Base-by-base conservation (phyloP, 768 basidiomycete species). In the Suillus occidentalis region DNA sequence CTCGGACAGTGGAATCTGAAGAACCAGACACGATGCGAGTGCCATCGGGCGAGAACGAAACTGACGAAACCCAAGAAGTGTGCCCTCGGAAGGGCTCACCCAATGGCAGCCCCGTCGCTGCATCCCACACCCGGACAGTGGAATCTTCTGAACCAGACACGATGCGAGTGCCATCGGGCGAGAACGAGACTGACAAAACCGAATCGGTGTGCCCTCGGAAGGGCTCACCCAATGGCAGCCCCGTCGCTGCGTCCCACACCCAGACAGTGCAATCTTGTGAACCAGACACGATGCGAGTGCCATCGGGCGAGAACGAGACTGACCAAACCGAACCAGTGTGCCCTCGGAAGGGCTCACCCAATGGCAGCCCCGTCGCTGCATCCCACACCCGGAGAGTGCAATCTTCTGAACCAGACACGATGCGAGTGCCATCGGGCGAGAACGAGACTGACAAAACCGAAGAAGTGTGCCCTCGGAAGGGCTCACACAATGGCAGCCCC, bases 1-100 rank as follows among this genome's bases (percentile, higher is more conserved):
- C 9, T 4, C 61, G 31, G 28, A 74, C 52, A 14, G 66, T 68
- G 9, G 42, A 55, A 63, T 72, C 71, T 0, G 14, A 1, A 7
- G 71, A 71, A 12, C 70, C 69, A 22, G 72, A 70, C 9, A 64
- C 66, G 49, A 75, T 53, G 13, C 52, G 31, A 18, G 20, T 64
- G 2, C 70, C 71, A 34, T 70, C 66, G 1, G 58, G 60, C 2
- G 71, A 72, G 25, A 72, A 72, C 22, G 66, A 61, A 6, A 74
- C 36, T 22, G 67, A 66, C 2, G 22, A 60, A 25, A 72, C 64
- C 6, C 1, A 18, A 7, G 61, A 55, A 31, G 6, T 63, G 43
- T 72, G 72, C 22, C 71, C 70, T 10, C 50, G 18, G 14, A 63
- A 34, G 18, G 65, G 65, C 12, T 39, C 50, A 39, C 50, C 47